A percentile compares a stretch with the other conserved stretches of the same genome.
These are phyloP conservation scores for Cyclotella baltica DNA, from an alignment of 108 stramenopile genomes.

Conservation along the genomic window DNA sequence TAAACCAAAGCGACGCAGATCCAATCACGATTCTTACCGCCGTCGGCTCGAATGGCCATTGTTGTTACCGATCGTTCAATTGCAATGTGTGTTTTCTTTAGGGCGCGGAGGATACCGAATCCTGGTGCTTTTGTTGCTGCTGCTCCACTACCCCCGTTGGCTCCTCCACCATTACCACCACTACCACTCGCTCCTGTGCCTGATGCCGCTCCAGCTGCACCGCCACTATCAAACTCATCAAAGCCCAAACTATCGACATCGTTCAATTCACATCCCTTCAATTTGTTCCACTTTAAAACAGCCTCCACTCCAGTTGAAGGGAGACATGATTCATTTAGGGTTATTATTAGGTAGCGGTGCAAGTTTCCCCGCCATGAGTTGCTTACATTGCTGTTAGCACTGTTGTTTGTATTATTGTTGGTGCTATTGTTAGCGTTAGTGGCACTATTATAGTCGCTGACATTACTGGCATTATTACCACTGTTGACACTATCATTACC, in stretches of 20 bases:
- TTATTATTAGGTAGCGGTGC: conserved; percentile 57
- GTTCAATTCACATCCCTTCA: conserved; percentile 32
- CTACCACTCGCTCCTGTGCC: no score
- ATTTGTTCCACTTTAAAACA: conserved; percentile 56
- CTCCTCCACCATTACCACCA: background rate
- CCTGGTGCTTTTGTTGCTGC: conserved; percentile 1
- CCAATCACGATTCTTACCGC: conserved; percentile 78
- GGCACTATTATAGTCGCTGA: no score
- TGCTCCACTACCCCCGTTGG: background rate
- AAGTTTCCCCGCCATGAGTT: conserved; percentile 39
- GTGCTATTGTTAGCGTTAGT: no score
- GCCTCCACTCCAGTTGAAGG: conserved; percentile 72
- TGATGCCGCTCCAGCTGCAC: no score
- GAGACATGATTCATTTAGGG: conserved; percentile 54
- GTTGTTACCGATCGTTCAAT: conserved; percentile 69
- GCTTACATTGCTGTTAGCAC: conserved; percentile 46
- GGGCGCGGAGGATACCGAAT: conserved; percentile 56
- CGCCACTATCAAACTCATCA: background rate
- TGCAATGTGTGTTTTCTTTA: conserved; percentile 63
- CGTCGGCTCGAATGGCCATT: conserved; percentile 77
- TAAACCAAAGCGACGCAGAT: conserved; percentile 68
- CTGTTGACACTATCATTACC: conserved; percentile 46
- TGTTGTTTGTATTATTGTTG: no score
- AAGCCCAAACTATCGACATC: background rate
- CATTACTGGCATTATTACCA: conserved; percentile 17